phyloP scores from a whole-genome alignment of 1,139 yeast genomes.

The Taphrina pruni region DNA sequence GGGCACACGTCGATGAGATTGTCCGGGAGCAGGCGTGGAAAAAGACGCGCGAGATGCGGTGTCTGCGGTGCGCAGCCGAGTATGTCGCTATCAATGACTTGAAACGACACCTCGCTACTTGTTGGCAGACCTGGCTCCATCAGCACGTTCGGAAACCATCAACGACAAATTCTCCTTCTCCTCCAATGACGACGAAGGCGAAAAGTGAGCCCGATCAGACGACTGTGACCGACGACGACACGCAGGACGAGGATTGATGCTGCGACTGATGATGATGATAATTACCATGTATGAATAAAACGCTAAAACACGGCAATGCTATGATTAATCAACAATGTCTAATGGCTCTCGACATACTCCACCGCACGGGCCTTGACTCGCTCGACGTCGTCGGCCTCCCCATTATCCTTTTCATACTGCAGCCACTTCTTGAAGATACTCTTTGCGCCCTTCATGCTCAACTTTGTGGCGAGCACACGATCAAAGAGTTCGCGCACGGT shows the following conservation, averaged over 20 bases:
- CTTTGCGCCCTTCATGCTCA: constrained; percentile 90
- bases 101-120: constrained; percentile 5
- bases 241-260: constrained; percentile 1
- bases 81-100: neutral
- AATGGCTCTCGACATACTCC: constrained; percentile 61
- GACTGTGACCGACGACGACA: neutral
- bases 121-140: constrained; percentile 17
- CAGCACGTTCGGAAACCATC: neutral
- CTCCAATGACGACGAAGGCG: neutral
- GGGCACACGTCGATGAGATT: neutral
- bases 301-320: neutral
- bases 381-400: constrained; percentile 74
- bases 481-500: constrained; percentile 72
- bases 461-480: constrained; percentile 69
- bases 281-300: too few species aligned
- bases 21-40: constrained; percentile 8
- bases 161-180: neutral
- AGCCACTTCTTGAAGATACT: constrained; percentile 92
- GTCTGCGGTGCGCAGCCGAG: constrained; percentile 4
- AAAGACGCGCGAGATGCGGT: constrained; percentile 12
- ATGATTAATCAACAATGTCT: neutral
- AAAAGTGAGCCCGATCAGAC: too few species aligned
- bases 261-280: neutral
- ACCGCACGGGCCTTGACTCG: constrained; percentile 91
- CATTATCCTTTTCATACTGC: constrained; percentile 61